Conservation (phyloP, 257 asterid species). For the Plantago ovata region DNA sequence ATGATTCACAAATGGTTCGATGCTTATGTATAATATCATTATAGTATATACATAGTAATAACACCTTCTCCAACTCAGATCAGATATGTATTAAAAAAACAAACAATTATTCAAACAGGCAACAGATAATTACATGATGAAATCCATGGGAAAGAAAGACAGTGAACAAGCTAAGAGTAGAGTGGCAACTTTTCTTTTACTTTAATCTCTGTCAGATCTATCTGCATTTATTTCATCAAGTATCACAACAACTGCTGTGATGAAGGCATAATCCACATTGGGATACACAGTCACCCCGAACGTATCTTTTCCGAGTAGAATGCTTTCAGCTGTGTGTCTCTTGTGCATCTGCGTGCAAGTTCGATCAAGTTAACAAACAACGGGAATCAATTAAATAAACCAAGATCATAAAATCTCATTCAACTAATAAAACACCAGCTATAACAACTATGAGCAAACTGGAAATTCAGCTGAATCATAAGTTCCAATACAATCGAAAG, state of each 20-base stretch:
- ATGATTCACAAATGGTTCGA: no score
- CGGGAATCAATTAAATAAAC: no score
- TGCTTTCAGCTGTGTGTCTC: constrained; percentile 50
- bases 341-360: constrained; percentile 57
- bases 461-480: no score
- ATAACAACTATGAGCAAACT: background rate
- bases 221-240: constrained; percentile 72
- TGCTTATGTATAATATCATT: no score
- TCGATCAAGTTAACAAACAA: background rate
- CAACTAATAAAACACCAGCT: background rate
- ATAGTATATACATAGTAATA: no score
- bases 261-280: constrained; percentile 77
- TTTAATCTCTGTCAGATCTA: constrained; percentile 32
- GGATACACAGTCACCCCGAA: constrained; percentile 72
- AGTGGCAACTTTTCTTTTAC: background rate
- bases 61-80: no score
- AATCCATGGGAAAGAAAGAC: background rate
- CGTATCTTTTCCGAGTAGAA: constrained; percentile 63
- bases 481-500: background rate
- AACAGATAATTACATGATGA: no score
- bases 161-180: background rate
- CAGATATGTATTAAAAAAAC: no score
- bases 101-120: no score
- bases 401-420: no score
- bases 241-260: constrained; percentile 63